Evolutionary conservation across 495 filamentous ascomycete genomes (phyloP), one percentile per base, ranked within the genome.

Genomic region (Neurospora sp.): DNA sequence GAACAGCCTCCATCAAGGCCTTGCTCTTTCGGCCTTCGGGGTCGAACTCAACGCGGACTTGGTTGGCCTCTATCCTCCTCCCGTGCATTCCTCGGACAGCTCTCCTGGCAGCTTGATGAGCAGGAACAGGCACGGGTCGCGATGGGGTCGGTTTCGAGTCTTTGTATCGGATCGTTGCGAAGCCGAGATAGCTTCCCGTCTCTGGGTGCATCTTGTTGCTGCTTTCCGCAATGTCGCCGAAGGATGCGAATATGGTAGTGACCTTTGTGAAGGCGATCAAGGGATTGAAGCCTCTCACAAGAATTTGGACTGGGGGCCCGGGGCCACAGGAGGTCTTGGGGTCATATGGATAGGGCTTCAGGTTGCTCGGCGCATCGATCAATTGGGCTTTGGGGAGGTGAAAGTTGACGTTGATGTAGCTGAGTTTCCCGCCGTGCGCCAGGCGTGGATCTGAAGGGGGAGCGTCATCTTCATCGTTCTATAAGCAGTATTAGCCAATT

Each of bases 281-380:
- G 7, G 96, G 93, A 81, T 98, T 94, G 79, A 98, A 97, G 5
- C 94, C 94, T n/a, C 89, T 93, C 23, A 97, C 92, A 12, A 97
- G 90, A 62, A 99, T 89, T 78, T 97, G 93, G 12, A 89, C 90
- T 8, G 96, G 93, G 35, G 96, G 96, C 5, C 93, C 94, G 44
- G 93, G 93, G 1, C 93, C 94, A 72, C 95, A 90, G 16, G 94
- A 97, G 3, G 92, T 92, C 74, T 88, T 85, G 3, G 89, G 82
- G 78, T 97, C 94, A 77, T 93, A 94, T 46, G 88, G 82, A 80
- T 94, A 97, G 37, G 89, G 90, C 78, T 87, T 90, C 44, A 96
- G 82, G 54, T 88, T 86, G 81, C 96, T 97, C 1, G 95, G 94
- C 44, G 92, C 89, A 72, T 87, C 83, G 41, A 94, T 91, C 75